Evolutionary conservation across 768 basidiomycete genomes (phyloP), one percentile per base, ranked within the genome.

Genomic region (Mycena crocata): DNA sequence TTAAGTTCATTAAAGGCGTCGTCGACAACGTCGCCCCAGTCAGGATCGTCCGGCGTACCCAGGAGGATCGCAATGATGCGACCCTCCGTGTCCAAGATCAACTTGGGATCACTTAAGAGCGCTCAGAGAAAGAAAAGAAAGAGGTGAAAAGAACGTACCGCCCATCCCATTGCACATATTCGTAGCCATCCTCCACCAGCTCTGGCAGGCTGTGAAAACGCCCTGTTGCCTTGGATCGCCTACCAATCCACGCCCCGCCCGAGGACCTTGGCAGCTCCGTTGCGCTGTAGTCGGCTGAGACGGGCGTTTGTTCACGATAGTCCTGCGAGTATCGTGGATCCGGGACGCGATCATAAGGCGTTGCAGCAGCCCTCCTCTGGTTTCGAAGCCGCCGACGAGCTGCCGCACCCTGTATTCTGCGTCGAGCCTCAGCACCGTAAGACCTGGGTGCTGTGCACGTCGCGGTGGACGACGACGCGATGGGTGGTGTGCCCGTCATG

Each of bases 1-100:
- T 5, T 26, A 8, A 48, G 23, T 2, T 28, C 50, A 9, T 21
- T 32, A 10, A 17, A 31, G 19, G 51, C 51, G 10, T 37, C 34
- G 5, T 5, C 9, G 19, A 54, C 17, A 2, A 54, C 51, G 8
- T 37, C 21, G 2, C 3, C 32, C 51, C 51, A 54, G 10, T 54
- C 51, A 1, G 51, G 51, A 30, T 54, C 51, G 13, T 54, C 51
- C 5, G 51, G 51, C 19, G 5, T 37, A n/a, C 51, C 51, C 23
- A 54, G 32, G 12, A 54, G 35, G 34, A 54, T 37, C 9, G 51
- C 51, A 17, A 54, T 37, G 35, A 54, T 54, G 14, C 51, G 51
- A 10, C 51, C 51, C 23, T 54, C 51, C n/a, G n/a, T n/a, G n/a
- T n/a, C n/a, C n/a, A n/a, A n/a, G n/a, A n/a, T n/a, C n/a, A n/a